Conservation (phyloP, 176 grass and related monocot species). For the Musa itinerans region DNA sequence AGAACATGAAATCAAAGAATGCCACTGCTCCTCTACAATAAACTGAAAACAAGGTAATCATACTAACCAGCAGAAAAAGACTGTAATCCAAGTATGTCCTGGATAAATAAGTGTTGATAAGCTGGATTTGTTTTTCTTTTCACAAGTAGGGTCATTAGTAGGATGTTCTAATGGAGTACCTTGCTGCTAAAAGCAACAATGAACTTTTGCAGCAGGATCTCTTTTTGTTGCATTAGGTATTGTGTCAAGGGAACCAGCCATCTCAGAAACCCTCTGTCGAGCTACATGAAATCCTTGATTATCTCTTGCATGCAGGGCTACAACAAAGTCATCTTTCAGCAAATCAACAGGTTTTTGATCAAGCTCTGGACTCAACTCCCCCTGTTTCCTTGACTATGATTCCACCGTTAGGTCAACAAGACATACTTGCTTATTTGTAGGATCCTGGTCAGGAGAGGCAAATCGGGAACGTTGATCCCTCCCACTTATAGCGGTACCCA, state of each 20-base stretch:
- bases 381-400: slow-evolving; percentile 46
- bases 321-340: slow-evolving; percentile 78
- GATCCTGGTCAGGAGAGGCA: slow-evolving; percentile 70
- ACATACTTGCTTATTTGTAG: slow-evolving; percentile 61
- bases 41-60: too few species aligned
- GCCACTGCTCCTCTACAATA: too few species aligned
- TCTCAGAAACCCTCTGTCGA: slow-evolving; percentile 55
- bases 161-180: slow-evolving; percentile 16
- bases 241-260: slow-evolving; percentile 75
- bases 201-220: slow-evolving; percentile 79
- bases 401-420: slow-evolving; percentile 66
- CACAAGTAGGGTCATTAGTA: background rate
- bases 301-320: slow-evolving; percentile 67
- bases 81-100: slow-evolving; percentile 83
- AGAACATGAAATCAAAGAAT: too few species aligned
- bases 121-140: background rate
- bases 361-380: slow-evolving; percentile 6
- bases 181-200: slow-evolving; percentile 69
- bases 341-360: slow-evolving; percentile 41
- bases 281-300: slow-evolving; percentile 61
- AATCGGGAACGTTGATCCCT: slow-evolving; percentile 90
- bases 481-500: slow-evolving; percentile 48
- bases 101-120: slow-evolving; percentile 6
- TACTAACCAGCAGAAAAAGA: slow-evolving; percentile 86
- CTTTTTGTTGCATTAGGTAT: slow-evolving; percentile 72